Conservation (phyloP, 2,329 filamentous ascomycete genomes). For the Metarhizium humberi region DNA sequence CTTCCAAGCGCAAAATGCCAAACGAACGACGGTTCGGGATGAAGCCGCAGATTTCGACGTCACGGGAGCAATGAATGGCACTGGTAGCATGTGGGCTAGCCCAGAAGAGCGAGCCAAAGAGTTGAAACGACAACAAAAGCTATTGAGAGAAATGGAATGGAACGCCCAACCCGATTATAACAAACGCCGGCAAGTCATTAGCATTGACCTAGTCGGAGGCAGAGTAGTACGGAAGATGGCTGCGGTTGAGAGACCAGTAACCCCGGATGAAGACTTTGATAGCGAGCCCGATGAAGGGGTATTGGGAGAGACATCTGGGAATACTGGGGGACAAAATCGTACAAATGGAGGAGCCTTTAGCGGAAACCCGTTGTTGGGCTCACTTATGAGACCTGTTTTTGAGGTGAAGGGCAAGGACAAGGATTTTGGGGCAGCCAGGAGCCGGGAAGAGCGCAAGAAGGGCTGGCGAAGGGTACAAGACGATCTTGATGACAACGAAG, state of each 20-base stretch:
- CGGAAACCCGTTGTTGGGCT: conserved; percentile 56
- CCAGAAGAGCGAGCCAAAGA: conserved; percentile 75
- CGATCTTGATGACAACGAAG: conserved; percentile 49
- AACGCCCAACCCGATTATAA: conserved; percentile 79
- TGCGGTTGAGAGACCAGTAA: conserved; percentile 47
- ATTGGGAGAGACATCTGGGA: conserved; percentile 25
- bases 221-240: conserved; percentile 68
- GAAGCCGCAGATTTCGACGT: conserved; percentile 63
- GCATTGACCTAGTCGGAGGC: conserved; percentile 70
- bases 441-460: conserved; percentile 32
- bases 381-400: conserved; percentile 55
- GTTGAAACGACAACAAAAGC: conserved; percentile 75
- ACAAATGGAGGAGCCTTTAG: conserved; percentile 52
- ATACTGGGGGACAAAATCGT: conserved; percentile 15
- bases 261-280: conserved; percentile 37
- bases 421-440: conserved; percentile 18
- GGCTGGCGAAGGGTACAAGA: conserved; percentile 54
- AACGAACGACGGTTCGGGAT: conserved; percentile 74
- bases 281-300: conserved; percentile 19
- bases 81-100: conserved; percentile 64
- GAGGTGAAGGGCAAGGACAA: conserved; percentile 42
- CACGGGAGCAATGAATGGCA: conserved; percentile 31
- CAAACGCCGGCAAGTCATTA: conserved; percentile 75
- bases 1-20: conserved; percentile 80
- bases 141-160: conserved; percentile 80